phyloP scores from a whole-genome alignment of 805 yeast genomes.

The Lipomyces japonicus region DNA sequence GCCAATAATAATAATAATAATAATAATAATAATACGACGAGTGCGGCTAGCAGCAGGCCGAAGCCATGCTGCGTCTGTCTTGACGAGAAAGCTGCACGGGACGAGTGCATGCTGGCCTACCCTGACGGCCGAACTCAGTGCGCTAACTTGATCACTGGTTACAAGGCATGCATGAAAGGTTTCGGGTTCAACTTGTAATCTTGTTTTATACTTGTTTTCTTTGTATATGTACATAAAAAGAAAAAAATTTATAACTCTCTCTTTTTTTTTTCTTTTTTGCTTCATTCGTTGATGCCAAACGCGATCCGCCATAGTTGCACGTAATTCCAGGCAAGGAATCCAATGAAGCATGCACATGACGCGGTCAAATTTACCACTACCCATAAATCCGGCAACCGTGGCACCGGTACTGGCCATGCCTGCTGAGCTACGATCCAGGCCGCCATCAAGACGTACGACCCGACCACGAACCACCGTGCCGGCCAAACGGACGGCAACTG shows the following conservation, averaged over 20 bases:
- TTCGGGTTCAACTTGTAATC: slow-evolving; percentile 65
- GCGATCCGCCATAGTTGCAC: no score
- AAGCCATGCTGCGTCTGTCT: slow-evolving; percentile 97
- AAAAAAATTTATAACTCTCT: slow-evolving; percentile 1
- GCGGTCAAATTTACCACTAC: slow-evolving; percentile 68
- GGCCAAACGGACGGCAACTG: slow-evolving; percentile 49
- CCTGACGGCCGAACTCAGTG: slow-evolving; percentile 86
- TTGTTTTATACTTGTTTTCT: not conserved
- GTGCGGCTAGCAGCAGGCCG: no score
- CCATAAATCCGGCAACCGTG: slow-evolving; percentile 76
- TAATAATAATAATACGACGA: no score
- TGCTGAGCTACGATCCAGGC: slow-evolving; percentile 55
- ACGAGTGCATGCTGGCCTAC: slow-evolving; percentile 76
- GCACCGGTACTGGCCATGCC: slow-evolving; percentile 33
- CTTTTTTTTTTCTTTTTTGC: not conserved
- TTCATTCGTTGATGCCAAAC: no score
- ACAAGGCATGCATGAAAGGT: slow-evolving; percentile 88
- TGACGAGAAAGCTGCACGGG: slow-evolving; percentile 75
- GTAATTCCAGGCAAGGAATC: slow-evolving; percentile 82
- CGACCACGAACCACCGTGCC: slow-evolving; percentile 49
- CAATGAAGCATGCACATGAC: slow-evolving; percentile 68
- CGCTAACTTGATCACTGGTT: slow-evolving; percentile 60
- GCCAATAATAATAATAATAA: no score
- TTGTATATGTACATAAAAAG: slow-evolving; percentile 1
- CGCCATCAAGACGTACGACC: slow-evolving; percentile 46